Percentiles rank a stretch among this genome's conserved stretches.
Evolutionary conservation across 163 green algal genomes (phyloP).

Genomic region (Scenedesmus sp.): DNA sequence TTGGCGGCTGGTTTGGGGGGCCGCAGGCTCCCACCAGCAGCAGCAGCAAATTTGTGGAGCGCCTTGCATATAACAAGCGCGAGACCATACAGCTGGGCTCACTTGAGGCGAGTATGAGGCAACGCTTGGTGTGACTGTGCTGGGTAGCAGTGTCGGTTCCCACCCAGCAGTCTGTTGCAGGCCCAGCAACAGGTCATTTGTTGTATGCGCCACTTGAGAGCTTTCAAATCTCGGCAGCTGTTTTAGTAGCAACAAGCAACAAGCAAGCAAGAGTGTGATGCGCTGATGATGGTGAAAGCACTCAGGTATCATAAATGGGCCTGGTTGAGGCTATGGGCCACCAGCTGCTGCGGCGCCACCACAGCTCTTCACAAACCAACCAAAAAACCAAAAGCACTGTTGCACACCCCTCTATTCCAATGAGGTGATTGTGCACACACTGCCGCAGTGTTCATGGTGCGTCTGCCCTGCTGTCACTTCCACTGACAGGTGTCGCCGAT

Average conservation of each 20-base stretch:
- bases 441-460: no score
- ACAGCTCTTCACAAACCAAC: no score
- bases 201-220: no score
- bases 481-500: constrained; percentile 68
- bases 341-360: constrained; percentile 93
- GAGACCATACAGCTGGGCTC: constrained; percentile 36
- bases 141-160: neutral
- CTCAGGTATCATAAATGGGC: constrained; percentile 71
- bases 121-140: neutral
- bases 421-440: no score
- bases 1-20: constrained; percentile 6
- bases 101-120: constrained; percentile 8
- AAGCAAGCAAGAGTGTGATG: neutral
- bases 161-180: neutral
- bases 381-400: no score
- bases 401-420: no score
- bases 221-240: no score
- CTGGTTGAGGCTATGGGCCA: constrained; percentile 77
- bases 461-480: neutral
- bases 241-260: no score
- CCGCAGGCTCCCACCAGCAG: constrained; percentile 8
- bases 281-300: neutral
- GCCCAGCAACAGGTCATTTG: no score
- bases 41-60: constrained; percentile 37
- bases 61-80: constrained; percentile 24